Evolutionary conservation across 352 stramenopile species (phyloP), one percentile per base, ranked within the genome.

Genomic region (Blastocystis sp.): DNA sequence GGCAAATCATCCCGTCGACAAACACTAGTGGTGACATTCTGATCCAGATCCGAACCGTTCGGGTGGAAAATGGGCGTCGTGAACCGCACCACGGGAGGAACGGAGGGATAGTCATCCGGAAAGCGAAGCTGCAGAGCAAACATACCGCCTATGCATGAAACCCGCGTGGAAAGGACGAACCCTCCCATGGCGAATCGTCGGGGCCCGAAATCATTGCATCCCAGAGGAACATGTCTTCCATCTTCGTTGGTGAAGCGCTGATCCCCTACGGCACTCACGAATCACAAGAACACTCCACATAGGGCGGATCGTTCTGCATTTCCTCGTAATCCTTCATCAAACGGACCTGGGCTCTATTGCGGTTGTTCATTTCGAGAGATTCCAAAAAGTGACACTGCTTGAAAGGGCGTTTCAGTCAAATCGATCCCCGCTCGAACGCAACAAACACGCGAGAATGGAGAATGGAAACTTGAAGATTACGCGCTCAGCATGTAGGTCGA

Each of bases 191-290:
- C 13, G 79, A 89, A 66, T 89, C 79, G 50, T 89, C 79, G 2
- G 79, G 79, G 10, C 79, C 79, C 4, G 79, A 80, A 45, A 89
- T 89, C 79, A 80, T 89, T 12, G 79, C 79, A 89, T 89, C 79
- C 79, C 79, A 89, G 3, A 79, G 4, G 39, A 89, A 89, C 9
- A 89, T 33, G 31, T 89, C 67, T 2, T 89, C 79, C 67, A 80
- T 80, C 37, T 89, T 80, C 35, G 67, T 50, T n/a, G 79, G 79
- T 16, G 79, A 89, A 19, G 79, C 79, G 39, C 79, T 89, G 51
- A 77, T 80, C 31, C 79, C 79, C 79, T 89, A 78, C 6, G 51
- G 4, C 19, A 61, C 26, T 35, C 66, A 26, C 26, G 4, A 6
- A 9, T n/a, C 9, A 19, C 45, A 10, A 9, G 19, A 62, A 51